Evolutionary conservation across 2,329 filamentous ascomycete genomes (phyloP).

Genomic region (Westerdykella aurantiaca): DNA sequence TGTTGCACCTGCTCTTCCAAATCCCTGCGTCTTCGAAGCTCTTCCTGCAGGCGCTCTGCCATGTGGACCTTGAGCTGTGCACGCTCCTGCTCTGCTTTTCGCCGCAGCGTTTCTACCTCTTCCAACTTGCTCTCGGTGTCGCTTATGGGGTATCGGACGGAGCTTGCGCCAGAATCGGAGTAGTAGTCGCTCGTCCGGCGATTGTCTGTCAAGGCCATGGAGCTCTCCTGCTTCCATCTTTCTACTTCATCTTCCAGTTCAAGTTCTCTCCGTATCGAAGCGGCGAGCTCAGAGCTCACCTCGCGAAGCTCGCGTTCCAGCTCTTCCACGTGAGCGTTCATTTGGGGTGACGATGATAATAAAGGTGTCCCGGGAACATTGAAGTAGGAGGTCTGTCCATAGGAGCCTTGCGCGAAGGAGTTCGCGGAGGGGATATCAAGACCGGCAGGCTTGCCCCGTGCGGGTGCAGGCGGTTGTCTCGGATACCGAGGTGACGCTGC

Average conservation of each 20-base stretch:
- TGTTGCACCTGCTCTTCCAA: constrained; percentile 80
- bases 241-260: constrained; percentile 94
- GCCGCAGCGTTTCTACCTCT: constrained; percentile 76
- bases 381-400: constrained; percentile 34
- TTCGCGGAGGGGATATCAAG: constrained; percentile 51
- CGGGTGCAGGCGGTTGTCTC: constrained; percentile 19
- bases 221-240: constrained; percentile 70
- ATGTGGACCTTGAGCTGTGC: constrained; percentile 80
- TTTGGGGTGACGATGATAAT: constrained; percentile 39
- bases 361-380: constrained; percentile 45
- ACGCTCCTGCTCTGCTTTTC: constrained; percentile 84
- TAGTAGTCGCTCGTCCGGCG: constrained; percentile 95
- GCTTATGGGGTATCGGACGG: constrained; percentile 67
- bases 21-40: constrained; percentile 66
- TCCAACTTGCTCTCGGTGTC: constrained; percentile 52
- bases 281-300: constrained; percentile 86
- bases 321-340: constrained; percentile 64
- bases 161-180: constrained; percentile 89
- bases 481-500: constrained; percentile 49
- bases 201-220: constrained; percentile 48
- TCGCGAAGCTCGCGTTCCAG: constrained; percentile 92
- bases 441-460: constrained; percentile 40
- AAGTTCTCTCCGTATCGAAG: constrained; percentile 91
- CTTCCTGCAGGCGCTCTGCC: constrained; percentile 80
- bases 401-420: constrained; percentile 28